These are phyloP conservation scores for Carpinus viminea DNA, from an alignment of 306 rosid genomes.

Conservation along the genomic window DNA sequence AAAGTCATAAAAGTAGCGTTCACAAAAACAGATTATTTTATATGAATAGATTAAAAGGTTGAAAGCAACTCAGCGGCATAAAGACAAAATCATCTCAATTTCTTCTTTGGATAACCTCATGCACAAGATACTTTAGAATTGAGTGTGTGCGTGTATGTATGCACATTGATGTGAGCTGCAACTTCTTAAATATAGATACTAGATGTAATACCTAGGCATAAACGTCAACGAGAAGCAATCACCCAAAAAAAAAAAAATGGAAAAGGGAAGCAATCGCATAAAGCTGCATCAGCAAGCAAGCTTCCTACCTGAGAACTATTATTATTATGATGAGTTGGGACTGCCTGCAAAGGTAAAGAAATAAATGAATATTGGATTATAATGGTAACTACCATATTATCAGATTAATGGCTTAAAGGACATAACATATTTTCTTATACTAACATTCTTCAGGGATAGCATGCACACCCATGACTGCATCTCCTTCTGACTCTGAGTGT, in stretches of 20 bases:
- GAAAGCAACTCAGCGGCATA: not conserved
- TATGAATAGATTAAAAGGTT: not conserved
- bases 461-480: conserved; percentile 50
- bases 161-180: not conserved
- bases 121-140: not conserved
- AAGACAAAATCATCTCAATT: not conserved
- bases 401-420: not conserved
- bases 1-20: not conserved
- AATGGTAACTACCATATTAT: not conserved
- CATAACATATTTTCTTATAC: conserved; percentile 34
- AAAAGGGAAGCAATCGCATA: conserved; percentile 17
- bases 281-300: conserved; percentile 28
- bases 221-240: conserved; percentile 13
- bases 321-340: conserved; percentile 53
- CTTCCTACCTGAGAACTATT: conserved; percentile 65
- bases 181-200: not conserved
- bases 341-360: conserved; percentile 41
- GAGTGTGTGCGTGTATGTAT: not conserved
- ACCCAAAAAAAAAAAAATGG: not conserved
- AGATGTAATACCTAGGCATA: conserved; percentile 21
- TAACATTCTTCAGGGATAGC: conserved; percentile 81
- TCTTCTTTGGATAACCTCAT: not conserved
- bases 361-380: conserved; percentile 11
- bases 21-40: not conserved
- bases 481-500: conserved; percentile 60